Evolutionary conservation across 2,329 filamentous ascomycete genomes (phyloP), one percentile per base, ranked within the genome.

Genomic region (Fusarium sp.): DNA sequence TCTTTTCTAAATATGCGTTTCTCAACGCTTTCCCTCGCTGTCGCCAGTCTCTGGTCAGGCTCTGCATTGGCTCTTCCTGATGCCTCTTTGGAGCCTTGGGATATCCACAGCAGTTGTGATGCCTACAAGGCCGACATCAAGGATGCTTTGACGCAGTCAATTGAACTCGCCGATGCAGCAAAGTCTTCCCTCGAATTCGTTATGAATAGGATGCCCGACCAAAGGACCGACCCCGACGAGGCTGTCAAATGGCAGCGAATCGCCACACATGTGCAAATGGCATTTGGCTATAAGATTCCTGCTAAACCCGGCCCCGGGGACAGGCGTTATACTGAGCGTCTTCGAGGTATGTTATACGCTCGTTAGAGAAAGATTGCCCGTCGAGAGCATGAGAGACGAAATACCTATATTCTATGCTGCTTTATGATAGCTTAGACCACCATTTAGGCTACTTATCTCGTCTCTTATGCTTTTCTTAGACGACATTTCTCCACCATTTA

Each of bases 161-260:
- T 63, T 8, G 61, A 56, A 5, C 18, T 63, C 2, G 59, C 61
- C 18, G 50, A 63, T 3, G 61, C 61, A 20, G 61, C 59, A 1
- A 63, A 21, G 13, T n/a, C 23, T 4, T 56, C 48, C 8, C 59
- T 63, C 1, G 50, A 63, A 2, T 20, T 56, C 21, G 42, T 63
- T 0, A 18, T 37, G 9, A 16, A 43, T 14, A 57, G 9, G 6
- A 28, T 56, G 43, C 61, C 61, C 1, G 61, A 63, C 2, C 10
- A n/a, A 0, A 48, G 14, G 5, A 18, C 21, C 5, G 61, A 63
- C 12, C 37, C 34, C 2, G 59, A 63, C 1, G 51, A 21, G 0
- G 49, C 50, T 14, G 14, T 63, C 0, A 37, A 45, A 32, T 63
- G 59, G 61, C 32, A 45, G 0, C 14, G 59, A 1, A 63, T 63